Base-by-base conservation (phyloP, 129 eudicot genomes). In the Escallonia rubra region DNA sequence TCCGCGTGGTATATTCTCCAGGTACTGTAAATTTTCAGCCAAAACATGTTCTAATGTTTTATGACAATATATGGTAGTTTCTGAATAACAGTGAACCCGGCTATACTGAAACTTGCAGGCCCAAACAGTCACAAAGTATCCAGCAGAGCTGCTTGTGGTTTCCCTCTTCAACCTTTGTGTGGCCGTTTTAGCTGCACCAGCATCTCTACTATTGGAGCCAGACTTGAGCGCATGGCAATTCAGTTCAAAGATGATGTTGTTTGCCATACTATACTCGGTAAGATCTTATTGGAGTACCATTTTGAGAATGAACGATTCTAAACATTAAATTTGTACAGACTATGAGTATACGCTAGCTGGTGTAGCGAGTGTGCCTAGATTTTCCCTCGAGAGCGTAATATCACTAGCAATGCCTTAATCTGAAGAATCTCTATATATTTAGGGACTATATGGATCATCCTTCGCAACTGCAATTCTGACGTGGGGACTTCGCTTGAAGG, bases 401-500 rank as follows among this genome's bases (percentile, higher is more conserved):
- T 46, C 10, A 5, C 10, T 46, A 6, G 50, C 10, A 60, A 34
- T 60, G 39, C 46, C 47, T 60, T 10, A 10, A 4, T 4, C 0
- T 15, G n/a, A 34, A 41, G 38, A 6, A 40, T 60, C 43, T 60
- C 42, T 14, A 2, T 60, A 40, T 8, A 6, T 11, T 41, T 60
- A 76, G 77, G 82, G 73, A 8, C 8, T 66, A 6, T 43, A 48
- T 41, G 67, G 69, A n/a, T 48, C 73, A 6, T 8, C 57, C 41
- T 63, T 71, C 39, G 40, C 68, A 13, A n/a, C 15, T 53, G 53
- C 39, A 10, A 59, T 72, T 10, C 34, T 43, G 6, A 53, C 82
- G 12, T 78, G 82, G 82, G 60, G 69, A n/a, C 53, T 78, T 13
- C 64, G 43, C 3, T 50, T 47, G 42, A 78, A 66, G 12, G 82